A percentile compares a stretch with the other conserved stretches of the same genome.
Evolutionary conservation across 805 yeast genomes (phyloP).

Genomic region (Metschnikowia continentalis): DNA sequence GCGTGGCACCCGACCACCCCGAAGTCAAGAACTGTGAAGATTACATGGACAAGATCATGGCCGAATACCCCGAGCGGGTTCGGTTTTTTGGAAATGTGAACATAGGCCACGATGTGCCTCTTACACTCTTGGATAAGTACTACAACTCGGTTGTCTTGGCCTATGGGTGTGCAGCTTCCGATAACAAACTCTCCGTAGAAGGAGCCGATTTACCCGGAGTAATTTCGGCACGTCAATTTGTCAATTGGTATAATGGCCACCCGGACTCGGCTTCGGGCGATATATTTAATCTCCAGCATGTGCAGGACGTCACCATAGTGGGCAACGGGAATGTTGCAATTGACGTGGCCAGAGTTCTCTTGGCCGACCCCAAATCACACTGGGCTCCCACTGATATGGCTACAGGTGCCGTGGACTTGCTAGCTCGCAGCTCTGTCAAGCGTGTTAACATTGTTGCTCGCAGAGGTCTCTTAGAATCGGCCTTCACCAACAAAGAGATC

Average conservation of each 20-base stretch:
- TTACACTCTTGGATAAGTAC: conserved; percentile 45
- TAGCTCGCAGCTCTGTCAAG: conserved; percentile 52
- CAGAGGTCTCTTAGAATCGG: conserved; percentile 79
- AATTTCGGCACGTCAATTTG: conserved; percentile 77
- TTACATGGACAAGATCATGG: conserved; percentile 55
- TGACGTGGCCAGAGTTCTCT: conserved; percentile 78
- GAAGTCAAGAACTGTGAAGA: conserved; percentile 86
- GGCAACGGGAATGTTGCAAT: conserved; percentile 97
- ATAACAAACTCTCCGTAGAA: conserved; percentile 52
- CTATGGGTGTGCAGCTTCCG: conserved; percentile 69
- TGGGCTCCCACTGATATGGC: conserved; percentile 76
- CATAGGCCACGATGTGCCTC: conserved; percentile 58
- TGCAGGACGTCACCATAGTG: conserved; percentile 68
- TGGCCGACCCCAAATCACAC: conserved; percentile 51
- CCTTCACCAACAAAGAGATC: conserved; percentile 88
- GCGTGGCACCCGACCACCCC: conserved; percentile 99
- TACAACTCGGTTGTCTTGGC: conserved; percentile 77
- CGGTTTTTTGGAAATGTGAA: conserved; percentile 67
- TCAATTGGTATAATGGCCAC: conserved; percentile 94
- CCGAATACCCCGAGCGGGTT: conserved; percentile 21
- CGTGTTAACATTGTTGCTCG: conserved; percentile 76
- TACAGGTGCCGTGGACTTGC: conserved; percentile 49
- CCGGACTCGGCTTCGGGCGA: conserved; percentile 46
- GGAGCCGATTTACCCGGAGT: conserved; percentile 66
- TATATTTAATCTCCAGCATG: conserved; percentile 49